A percentile compares a stretch with the other conserved stretches of the same genome.
phyloP scores from a whole-genome alignment of 441 rosid species.

The Euphorbia celastroides region DNA sequence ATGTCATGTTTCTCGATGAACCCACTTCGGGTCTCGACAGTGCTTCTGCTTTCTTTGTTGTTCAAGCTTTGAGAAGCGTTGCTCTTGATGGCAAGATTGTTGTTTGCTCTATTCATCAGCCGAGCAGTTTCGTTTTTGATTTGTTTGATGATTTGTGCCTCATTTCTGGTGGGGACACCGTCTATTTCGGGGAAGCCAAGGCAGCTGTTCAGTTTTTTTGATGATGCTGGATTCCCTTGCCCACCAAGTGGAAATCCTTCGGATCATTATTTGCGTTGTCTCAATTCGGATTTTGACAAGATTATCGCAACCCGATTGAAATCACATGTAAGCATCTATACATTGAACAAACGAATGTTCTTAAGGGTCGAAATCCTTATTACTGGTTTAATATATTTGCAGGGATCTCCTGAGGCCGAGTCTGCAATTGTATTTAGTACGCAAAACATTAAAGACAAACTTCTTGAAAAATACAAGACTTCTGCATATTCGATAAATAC shows the following conservation, averaged over 20 bases:
- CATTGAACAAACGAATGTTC: not conserved
- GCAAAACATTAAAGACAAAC: constrained; percentile 48
- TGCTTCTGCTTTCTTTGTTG: constrained; percentile 81
- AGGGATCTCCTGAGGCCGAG: constrained; percentile 43
- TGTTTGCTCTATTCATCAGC: constrained; percentile 82
- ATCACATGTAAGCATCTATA: constrained; percentile 21
- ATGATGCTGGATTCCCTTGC: constrained; percentile 90
- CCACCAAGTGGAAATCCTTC: constrained; percentile 76
- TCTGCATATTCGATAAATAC: constrained; percentile 50
- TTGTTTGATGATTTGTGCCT: constrained; percentile 71
- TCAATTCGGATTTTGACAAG: constrained; percentile 82
- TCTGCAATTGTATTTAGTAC: constrained; percentile 37
- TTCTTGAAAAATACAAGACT: constrained; percentile 45
- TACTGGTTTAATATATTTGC: not conserved
- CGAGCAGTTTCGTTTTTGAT: constrained; percentile 74
- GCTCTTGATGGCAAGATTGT: constrained; percentile 68
- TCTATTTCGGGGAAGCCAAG: constrained; percentile 77
- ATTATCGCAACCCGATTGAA: constrained; percentile 43
- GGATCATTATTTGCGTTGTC: constrained; percentile 84
- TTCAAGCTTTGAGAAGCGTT: constrained; percentile 51
- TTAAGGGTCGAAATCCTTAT: not conserved
- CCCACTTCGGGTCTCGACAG: constrained; percentile 95
- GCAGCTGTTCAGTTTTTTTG: constrained; percentile 47
- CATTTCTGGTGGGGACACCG: constrained; percentile 69
- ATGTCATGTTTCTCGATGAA: constrained; percentile 75